These are phyloP conservation scores for Deuterostichococcus epilithicus DNA, from an alignment of 139 green algal genomes.

Conservation along the genomic window DNA sequence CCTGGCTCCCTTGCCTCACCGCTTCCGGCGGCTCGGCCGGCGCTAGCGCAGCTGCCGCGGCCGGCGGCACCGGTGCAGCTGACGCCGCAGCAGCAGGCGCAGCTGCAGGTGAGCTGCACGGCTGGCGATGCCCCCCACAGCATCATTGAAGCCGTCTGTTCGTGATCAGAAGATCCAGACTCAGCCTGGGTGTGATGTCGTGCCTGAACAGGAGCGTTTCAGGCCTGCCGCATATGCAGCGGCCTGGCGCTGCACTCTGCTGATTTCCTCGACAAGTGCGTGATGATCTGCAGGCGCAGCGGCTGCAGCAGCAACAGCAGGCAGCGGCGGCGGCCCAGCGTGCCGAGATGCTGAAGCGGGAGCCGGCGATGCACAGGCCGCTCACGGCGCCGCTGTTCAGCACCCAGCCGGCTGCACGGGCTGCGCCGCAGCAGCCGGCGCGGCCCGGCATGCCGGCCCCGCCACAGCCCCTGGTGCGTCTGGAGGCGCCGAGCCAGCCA, in stretches of 20 bases:
- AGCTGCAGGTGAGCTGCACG: neutral
- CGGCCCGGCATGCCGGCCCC: too few species aligned
- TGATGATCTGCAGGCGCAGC: neutral
- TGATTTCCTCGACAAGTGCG: conserved; percentile 2
- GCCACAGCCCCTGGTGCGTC: neutral
- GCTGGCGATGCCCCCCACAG: too few species aligned
- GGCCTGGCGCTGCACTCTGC: neutral
- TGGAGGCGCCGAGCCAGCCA: too few species aligned
- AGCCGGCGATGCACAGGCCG: neutral
- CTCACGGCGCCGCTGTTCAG: neutral
- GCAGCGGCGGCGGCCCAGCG: neutral
- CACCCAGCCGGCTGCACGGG: neutral
- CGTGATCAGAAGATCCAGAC: conserved; percentile 12
- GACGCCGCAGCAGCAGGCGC: conserved; percentile 6
- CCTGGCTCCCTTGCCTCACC: neutral
- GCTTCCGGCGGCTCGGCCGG: neutral
- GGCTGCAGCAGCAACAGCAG: neutral
- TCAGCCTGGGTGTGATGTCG: neutral
- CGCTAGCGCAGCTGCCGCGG: neutral
- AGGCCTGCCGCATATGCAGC: neutral
- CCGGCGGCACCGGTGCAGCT: neutral
- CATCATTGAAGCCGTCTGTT: too few species aligned
- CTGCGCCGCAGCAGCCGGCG: too few species aligned
- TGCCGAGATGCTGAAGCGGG: neutral
- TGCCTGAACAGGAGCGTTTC: neutral